Percentiles rank a stretch among this genome's conserved stretches.
Conservation (phyloP, 148 eudicot genomes). For the Beta vulgaris region DNA sequence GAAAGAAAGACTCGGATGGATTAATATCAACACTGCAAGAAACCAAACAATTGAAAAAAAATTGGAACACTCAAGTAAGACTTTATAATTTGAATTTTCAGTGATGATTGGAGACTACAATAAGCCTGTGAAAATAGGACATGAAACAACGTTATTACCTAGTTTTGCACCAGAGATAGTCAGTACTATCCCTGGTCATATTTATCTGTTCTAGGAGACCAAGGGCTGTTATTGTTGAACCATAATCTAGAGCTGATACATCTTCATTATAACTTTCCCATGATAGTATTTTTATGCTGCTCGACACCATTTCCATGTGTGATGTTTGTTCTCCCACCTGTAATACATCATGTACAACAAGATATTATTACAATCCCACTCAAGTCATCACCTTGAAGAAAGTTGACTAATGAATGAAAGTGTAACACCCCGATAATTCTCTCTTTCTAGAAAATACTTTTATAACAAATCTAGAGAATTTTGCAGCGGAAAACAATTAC, state of each 20-base stretch:
- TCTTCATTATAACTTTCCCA: slow-evolving; percentile 93
- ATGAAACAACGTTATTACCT: slow-evolving; percentile 45
- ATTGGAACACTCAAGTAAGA: not conserved
- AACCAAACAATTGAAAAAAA: slow-evolving; percentile 3
- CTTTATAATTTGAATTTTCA: not conserved
- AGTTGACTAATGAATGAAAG: slow-evolving; percentile 3
- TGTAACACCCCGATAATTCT: too few relatives aligned
- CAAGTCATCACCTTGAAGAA: not conserved
- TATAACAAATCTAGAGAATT: too few relatives aligned
- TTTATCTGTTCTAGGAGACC: slow-evolving; percentile 93
- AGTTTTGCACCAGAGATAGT: slow-evolving; percentile 93
- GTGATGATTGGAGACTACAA: not conserved
- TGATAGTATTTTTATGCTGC: slow-evolving; percentile 39
- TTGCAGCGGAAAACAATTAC: too few relatives aligned
- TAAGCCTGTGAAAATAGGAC: not conserved
- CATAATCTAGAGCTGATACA: slow-evolving; percentile 48
- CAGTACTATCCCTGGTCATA: slow-evolving; percentile 81
- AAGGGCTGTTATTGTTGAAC: slow-evolving; percentile 46
- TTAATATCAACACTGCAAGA: slow-evolving; percentile 60
- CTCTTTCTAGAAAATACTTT: too few relatives aligned
- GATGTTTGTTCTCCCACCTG: slow-evolving; percentile 93
- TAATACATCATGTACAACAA: slow-evolving; percentile 8
- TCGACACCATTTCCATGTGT: slow-evolving; percentile 70
- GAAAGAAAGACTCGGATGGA: slow-evolving; percentile 72
- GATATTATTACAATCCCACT: slow-evolving; percentile 2